Base-by-base conservation (phyloP, 306 rosid genomes). In the Parietaria judaica region DNA sequence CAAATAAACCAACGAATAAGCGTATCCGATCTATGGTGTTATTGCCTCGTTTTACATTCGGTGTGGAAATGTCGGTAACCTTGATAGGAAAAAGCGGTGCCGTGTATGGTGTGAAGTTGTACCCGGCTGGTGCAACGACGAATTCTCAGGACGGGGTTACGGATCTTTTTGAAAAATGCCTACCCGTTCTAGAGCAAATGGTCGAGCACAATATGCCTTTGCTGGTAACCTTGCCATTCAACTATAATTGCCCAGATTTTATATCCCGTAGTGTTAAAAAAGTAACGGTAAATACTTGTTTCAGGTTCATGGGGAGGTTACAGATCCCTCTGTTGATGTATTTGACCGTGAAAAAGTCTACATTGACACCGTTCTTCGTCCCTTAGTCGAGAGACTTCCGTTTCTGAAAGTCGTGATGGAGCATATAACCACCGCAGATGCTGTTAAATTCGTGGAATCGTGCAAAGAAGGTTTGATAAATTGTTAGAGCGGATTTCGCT, bases 111-210 rank as follows among this genome's bases (percentile, higher is more conserved):
- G 91, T 90, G 67, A 90, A 90, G 74, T 68, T 90, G 79, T 90
- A 90, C 71, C 97, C 96, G 71, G 96, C 95, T 67, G 97, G 95
- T 70, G 95, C 97, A 11, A 91, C 97, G 3, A 91, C 97, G 44
- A 87, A 91, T 67, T 87, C 96, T 72, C 95, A 87, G 75, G 89
- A 91, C 75, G 97, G 97, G 44, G 96, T 91, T 37, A 87, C 91
- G 10, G 89, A 87, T 85, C 81, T 83, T 50, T 81, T 85, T 47
- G 87, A 95, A 39, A 87, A 78, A 66, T 91, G 96, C 76, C 77
- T 83, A 57, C 78, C 91, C n/a, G 96, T 79, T 60, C 97, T 91
- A 8, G 80, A 87, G 76, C 87, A 85, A 82, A 87, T 90, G 96
- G 81, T 66, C 70, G 82, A 80, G 69, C 89, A 83, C 50, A 76